Evolutionary conservation across 768 basidiomycete species (phyloP).

Genomic region (Albatrellus ellisii): DNA sequence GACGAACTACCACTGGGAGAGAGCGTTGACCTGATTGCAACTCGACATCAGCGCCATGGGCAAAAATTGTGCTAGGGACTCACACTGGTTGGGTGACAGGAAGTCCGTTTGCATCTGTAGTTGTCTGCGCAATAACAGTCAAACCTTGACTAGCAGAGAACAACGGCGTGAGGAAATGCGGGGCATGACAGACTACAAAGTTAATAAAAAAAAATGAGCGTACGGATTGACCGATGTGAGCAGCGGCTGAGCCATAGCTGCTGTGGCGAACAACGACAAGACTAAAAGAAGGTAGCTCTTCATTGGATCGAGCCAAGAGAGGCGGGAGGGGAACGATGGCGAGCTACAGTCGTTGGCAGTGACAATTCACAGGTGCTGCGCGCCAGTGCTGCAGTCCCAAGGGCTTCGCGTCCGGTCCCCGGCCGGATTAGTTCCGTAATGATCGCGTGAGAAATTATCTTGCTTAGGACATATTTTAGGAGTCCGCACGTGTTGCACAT

Average conservation of each 20-base stretch:
- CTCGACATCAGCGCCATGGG: background rate
- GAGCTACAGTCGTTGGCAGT: background rate
- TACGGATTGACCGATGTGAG: constrained; percentile 35
- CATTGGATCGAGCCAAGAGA: constrained; percentile 1
- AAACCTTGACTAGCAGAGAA: constrained; percentile 29
- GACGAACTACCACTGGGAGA: constrained; percentile 11
- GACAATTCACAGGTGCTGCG: background rate
- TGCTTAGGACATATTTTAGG: background rate
- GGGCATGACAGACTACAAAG: constrained; percentile 6
- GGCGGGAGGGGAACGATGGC: constrained; percentile 1
- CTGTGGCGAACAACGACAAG: constrained; percentile 14
- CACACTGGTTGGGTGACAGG: constrained; percentile 33
- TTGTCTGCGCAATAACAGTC: constrained; percentile 37
- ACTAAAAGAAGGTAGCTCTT: constrained; percentile 3
- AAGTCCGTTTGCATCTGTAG: constrained; percentile 26
- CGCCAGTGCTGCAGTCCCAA: background rate
- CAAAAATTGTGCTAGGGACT: constrained; percentile 6
- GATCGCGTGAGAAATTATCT: background rate
- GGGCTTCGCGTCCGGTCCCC: too few relatives aligned
- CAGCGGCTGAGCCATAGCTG: constrained; percentile 25
- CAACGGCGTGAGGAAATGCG: constrained; percentile 6
- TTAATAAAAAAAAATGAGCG: constrained; percentile 12
- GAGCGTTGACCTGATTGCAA: constrained; percentile 11
- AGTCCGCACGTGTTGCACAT: background rate
- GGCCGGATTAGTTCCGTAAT: too few relatives aligned